A percentile compares a stretch with the other conserved stretches of the same genome.
These are phyloP conservation scores for Trichoderma guizhouense DNA, from an alignment of 2,329 filamentous ascomycete species.

Conservation along the genomic window DNA sequence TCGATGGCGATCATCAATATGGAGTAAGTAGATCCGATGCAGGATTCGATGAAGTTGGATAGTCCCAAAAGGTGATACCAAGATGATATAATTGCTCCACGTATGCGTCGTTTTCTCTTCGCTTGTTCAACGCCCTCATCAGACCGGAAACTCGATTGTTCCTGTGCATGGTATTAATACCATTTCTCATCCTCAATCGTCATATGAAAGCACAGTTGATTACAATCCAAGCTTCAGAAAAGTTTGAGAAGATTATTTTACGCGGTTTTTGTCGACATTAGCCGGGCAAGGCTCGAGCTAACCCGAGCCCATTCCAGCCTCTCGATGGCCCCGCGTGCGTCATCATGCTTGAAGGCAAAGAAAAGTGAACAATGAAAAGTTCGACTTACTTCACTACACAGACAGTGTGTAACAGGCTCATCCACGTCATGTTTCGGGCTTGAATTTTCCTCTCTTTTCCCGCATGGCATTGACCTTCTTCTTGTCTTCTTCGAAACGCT, in stretches of 20 bases:
- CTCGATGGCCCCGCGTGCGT: constrained; percentile 53
- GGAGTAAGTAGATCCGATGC: background rate
- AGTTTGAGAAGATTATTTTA: constrained; percentile 62
- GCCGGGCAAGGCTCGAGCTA: constrained; percentile 27
- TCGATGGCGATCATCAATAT: background rate
- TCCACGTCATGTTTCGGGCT: constrained; percentile 44
- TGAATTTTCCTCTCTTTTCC: constrained; percentile 61
- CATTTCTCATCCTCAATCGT: background rate
- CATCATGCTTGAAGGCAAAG: constrained; percentile 38
- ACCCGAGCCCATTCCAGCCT: constrained; percentile 14
- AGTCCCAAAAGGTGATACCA: background rate
- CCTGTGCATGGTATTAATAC: background rate
- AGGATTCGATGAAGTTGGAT: background rate
- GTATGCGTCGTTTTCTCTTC: background rate
- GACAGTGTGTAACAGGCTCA: background rate
- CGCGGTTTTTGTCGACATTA: constrained; percentile 62
- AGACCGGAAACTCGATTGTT: background rate
- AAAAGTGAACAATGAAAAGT: constrained; percentile 5
- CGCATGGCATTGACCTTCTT: constrained; percentile 69
- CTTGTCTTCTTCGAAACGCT: constrained; percentile 72
- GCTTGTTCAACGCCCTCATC: background rate
- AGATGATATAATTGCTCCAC: background rate
- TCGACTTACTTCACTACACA: constrained; percentile 13
- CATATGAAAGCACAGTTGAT: background rate
- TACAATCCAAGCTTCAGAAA: constrained; percentile 44